phyloP scores from a whole-genome alignment of 768 basidiomycete species.

The Porpolomopsis calyptriformis region DNA sequence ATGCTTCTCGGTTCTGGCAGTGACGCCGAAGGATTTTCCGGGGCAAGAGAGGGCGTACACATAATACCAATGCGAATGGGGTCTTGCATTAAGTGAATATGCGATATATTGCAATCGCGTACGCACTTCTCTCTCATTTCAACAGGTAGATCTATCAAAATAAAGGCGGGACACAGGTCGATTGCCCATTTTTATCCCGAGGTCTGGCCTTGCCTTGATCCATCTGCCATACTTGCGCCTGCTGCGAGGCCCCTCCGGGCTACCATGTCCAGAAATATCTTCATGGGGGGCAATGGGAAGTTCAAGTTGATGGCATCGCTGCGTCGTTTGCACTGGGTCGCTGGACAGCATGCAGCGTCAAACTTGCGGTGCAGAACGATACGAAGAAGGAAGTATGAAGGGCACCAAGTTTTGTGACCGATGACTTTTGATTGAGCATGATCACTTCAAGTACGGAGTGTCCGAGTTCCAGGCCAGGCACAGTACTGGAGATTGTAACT shows the following conservation, averaged over 20 bases:
- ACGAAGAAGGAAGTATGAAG: no score
- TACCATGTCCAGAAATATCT: constrained; percentile 41
- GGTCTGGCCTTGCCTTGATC: constrained; percentile 67
- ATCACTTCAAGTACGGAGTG: no score
- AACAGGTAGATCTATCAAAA: constrained; percentile 51
- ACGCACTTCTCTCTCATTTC: constrained; percentile 20
- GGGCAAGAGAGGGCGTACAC: constrained; percentile 57
- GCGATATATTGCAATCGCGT: constrained; percentile 76
- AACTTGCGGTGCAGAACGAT: constrained; percentile 54
- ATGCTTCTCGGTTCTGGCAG: constrained; percentile 33
- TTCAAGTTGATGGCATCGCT: constrained; percentile 57
- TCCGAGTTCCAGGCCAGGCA: no score
- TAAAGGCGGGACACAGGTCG: constrained; percentile 57
- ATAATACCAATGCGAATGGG: constrained; percentile 52
- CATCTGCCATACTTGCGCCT: constrained; percentile 48
- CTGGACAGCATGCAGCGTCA: constrained; percentile 70
- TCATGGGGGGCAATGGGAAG: constrained; percentile 55
- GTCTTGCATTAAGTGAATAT: constrained; percentile 44
- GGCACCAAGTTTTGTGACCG: no score
- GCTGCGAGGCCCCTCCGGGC: constrained; percentile 49
- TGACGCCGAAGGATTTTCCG: constrained; percentile 53
- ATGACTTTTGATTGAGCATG: no score
- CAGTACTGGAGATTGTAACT: no score
- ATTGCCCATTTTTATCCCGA: constrained; percentile 88
- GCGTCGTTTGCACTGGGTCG: constrained; percentile 67